phyloP scores from a whole-genome alignment of 2,329 filamentous ascomycete genomes.

The Stagonosporopsis tanaceti region DNA sequence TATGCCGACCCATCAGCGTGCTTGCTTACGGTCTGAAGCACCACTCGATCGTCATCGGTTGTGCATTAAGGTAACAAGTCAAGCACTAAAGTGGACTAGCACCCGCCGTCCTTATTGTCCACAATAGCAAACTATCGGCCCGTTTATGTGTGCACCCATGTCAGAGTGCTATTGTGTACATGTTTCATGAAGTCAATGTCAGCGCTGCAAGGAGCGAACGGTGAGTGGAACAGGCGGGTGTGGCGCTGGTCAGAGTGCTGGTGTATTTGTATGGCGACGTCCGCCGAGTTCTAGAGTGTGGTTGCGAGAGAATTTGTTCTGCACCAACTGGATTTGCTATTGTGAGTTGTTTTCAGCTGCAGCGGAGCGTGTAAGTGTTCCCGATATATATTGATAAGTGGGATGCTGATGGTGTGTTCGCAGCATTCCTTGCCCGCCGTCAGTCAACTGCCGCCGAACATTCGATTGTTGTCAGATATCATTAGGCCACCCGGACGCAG shows the following conservation, averaged over 20 bases:
- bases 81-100: background rate
- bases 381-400: background rate
- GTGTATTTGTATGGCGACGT: constrained; percentile 3
- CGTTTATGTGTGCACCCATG: constrained; percentile 3
- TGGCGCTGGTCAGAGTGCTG: constrained; percentile 1
- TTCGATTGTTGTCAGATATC: constrained; percentile 6
- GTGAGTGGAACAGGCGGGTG: constrained; percentile 3
- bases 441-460: constrained; percentile 13
- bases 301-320: background rate
- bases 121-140: constrained; percentile 19
- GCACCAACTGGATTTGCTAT: background rate
- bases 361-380: background rate
- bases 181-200: constrained; percentile 14
- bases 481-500: constrained; percentile 2
- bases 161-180: constrained; percentile 10
- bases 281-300: background rate
- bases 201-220: background rate
- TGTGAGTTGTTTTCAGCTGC: background rate
- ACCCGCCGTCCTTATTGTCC: constrained; percentile 14
- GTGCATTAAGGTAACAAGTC: background rate
- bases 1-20: background rate
- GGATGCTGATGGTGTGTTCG: constrained; percentile 13
- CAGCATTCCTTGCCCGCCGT: constrained; percentile 5
- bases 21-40: background rate
- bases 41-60: background rate